phyloP scores from a whole-genome alignment of 2,329 filamentous ascomycete genomes.

The Nannizzia gypsea region DNA sequence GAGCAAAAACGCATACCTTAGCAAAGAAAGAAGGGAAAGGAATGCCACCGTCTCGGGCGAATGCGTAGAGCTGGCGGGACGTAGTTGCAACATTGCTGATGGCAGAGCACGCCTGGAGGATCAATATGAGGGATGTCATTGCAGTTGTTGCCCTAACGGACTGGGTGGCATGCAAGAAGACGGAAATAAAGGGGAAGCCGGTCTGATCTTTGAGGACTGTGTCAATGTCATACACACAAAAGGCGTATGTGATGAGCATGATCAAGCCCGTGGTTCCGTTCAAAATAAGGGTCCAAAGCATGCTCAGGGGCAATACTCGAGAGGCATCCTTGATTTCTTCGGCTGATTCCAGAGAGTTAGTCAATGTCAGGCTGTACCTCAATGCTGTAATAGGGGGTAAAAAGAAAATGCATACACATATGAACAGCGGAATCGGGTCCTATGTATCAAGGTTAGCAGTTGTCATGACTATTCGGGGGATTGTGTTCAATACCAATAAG shows the following conservation, averaged over 20 bases:
- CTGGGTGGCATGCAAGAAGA: slow-evolving; percentile 37
- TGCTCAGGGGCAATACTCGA: slow-evolving; percentile 25
- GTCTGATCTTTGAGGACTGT: slow-evolving; percentile 23
- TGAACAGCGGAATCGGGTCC: slow-evolving; percentile 18
- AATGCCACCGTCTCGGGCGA: slow-evolving; percentile 26
- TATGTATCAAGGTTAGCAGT: not conserved
- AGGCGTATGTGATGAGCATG: slow-evolving; percentile 26
- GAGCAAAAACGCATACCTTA: slow-evolving; percentile 7
- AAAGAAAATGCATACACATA: slow-evolving; percentile 12
- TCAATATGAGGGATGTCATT: slow-evolving; percentile 24
- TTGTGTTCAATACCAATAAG: slow-evolving; percentile 17
- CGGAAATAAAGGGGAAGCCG: slow-evolving; percentile 28
- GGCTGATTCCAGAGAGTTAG: slow-evolving; percentile 19
- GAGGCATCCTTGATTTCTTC: slow-evolving; percentile 31
- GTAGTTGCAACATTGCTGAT: slow-evolving; percentile 25
- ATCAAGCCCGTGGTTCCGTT: slow-evolving; percentile 28
- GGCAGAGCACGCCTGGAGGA: slow-evolving; percentile 20
- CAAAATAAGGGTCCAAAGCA: slow-evolving; percentile 25
- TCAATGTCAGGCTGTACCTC: not conserved
- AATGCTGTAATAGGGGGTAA: not conserved
- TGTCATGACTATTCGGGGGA: slow-evolving; percentile 19
- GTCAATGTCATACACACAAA: slow-evolving; percentile 25
- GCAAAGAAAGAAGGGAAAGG: slow-evolving; percentile 21
- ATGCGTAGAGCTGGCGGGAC: slow-evolving; percentile 25
- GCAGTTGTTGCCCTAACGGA: slow-evolving; percentile 25